These are phyloP conservation scores for Scleroderma bovista DNA, from an alignment of 768 basidiomycete genomes.

Conservation along the genomic window DNA sequence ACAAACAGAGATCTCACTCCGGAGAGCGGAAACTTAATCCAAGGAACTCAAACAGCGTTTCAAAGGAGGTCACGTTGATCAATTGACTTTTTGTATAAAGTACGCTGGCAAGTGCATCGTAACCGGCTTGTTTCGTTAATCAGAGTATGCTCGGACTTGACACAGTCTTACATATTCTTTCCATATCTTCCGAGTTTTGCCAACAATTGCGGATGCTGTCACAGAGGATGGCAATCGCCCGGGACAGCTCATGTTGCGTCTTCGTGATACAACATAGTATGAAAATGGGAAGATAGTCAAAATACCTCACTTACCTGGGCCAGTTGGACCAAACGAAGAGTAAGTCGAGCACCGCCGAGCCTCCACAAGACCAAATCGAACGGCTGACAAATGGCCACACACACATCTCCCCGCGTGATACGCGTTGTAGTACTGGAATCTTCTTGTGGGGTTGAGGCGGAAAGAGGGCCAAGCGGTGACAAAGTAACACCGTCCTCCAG, in stretches of 20 bases:
- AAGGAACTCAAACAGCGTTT: conserved; percentile 79
- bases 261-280: conserved; percentile 21
- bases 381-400: conserved; percentile 53
- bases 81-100: conserved; percentile 65
- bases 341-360: conserved; percentile 75
- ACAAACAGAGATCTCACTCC: conserved; percentile 48
- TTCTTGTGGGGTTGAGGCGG: not conserved
- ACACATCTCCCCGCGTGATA: conserved; percentile 44
- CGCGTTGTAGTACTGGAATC: not conserved
- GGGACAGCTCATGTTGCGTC: conserved; percentile 74
- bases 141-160: not conserved
- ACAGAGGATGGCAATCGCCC: conserved; percentile 63
- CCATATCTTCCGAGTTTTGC: conserved; percentile 95
- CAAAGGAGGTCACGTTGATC: conserved; percentile 77
- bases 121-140: conserved; percentile 56
- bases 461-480: conserved; percentile 9
- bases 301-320: conserved; percentile 47
- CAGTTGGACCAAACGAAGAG: conserved; percentile 68
- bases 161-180: conserved; percentile 63
- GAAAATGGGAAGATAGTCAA: not conserved
- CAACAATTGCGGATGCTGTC: conserved; percentile 81
- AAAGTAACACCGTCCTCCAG: conserved; percentile 16
- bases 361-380: conserved; percentile 76
- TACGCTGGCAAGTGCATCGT: conserved; percentile 76
- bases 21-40: conserved; percentile 80